These are phyloP conservation scores for Angomonas deanei DNA, from an alignment of 208 protist species.

Conservation along the genomic window DNA sequence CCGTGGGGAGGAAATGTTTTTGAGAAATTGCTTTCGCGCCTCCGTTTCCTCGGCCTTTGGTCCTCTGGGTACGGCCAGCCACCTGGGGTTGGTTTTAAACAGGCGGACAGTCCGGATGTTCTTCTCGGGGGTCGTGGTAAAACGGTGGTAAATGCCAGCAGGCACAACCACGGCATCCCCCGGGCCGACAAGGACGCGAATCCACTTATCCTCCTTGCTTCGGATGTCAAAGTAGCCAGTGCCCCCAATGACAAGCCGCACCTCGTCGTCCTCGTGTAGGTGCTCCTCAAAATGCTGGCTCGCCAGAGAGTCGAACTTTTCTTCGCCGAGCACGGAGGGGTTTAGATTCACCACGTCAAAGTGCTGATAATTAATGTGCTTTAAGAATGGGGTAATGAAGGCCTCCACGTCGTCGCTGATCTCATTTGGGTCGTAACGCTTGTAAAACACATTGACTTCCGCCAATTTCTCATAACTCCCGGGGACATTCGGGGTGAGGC, in stretches of 20 bases:
- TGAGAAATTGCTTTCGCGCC: background rate
- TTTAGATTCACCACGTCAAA: conserved; percentile 46
- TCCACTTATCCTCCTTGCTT: conserved; percentile 48
- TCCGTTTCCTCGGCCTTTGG: conserved; percentile 27
- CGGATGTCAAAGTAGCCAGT: conserved; percentile 87
- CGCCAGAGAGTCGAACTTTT: conserved; percentile 40
- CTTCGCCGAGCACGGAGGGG: background rate
- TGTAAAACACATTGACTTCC: background rate
- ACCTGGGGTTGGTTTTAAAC: conserved; percentile 75
- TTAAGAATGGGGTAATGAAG: conserved; percentile 29
- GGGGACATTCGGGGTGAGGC: background rate
- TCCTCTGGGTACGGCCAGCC: conserved; percentile 66
- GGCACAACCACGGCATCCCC: conserved; percentile 70
- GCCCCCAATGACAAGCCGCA: conserved; percentile 67
- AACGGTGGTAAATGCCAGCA: conserved; percentile 86
- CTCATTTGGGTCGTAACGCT: background rate
- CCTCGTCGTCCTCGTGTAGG: conserved; percentile 88
- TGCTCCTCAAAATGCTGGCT: conserved; percentile 71
- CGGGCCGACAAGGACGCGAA: conserved; percentile 45
- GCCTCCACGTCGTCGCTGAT: conserved; percentile 15
- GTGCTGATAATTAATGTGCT: conserved; percentile 34
- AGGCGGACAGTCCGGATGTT: conserved; percentile 68
- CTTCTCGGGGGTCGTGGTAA: conserved; percentile 50
- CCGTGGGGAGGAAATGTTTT: background rate
- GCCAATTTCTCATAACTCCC: background rate